These are phyloP conservation scores for Fusarium sp. DNA, from an alignment of 2,329 filamentous ascomycete genomes.

Conservation along the genomic window DNA sequence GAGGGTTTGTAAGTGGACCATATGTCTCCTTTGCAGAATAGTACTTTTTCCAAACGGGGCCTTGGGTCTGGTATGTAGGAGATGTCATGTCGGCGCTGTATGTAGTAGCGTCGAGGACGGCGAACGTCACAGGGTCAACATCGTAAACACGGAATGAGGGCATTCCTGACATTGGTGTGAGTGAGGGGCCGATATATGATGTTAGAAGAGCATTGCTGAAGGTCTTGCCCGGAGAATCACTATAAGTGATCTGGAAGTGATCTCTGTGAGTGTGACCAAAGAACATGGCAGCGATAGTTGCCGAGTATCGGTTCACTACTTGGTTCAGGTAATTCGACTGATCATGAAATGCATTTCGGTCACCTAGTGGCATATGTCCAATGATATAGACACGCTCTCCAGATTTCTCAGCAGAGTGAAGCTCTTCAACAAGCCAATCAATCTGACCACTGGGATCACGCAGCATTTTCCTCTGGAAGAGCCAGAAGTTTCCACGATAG, in stretches of 20 bases:
- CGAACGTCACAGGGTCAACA: constrained; percentile 68
- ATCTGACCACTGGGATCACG: constrained; percentile 65
- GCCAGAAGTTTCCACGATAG: constrained; percentile 69
- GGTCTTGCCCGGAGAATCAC: constrained; percentile 57
- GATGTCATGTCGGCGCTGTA: constrained; percentile 66
- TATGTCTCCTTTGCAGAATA: constrained; percentile 69
- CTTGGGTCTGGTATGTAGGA: constrained; percentile 56
- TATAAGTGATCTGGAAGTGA: constrained; percentile 68
- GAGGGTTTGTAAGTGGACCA: constrained; percentile 59
- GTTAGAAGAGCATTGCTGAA: constrained; percentile 60
- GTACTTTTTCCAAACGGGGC: constrained; percentile 66
- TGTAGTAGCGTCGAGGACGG: constrained; percentile 64
- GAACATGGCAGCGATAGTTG: constrained; percentile 67
- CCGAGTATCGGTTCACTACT: constrained; percentile 65
- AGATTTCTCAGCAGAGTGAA: constrained; percentile 64
- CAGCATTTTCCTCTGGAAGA: constrained; percentile 64
- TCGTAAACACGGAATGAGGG: constrained; percentile 70
- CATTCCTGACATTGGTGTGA: constrained; percentile 67
- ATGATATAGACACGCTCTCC: constrained; percentile 68
- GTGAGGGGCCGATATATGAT: constrained; percentile 66
- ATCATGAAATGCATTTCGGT: constrained; percentile 64
- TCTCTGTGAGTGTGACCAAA: constrained; percentile 70
- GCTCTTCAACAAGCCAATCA: constrained; percentile 65
- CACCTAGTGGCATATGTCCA: constrained; percentile 67
- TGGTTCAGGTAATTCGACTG: constrained; percentile 65